Conservation (phyloP, 441 rosid species). For the Euphorbia schlechtendalii region DNA sequence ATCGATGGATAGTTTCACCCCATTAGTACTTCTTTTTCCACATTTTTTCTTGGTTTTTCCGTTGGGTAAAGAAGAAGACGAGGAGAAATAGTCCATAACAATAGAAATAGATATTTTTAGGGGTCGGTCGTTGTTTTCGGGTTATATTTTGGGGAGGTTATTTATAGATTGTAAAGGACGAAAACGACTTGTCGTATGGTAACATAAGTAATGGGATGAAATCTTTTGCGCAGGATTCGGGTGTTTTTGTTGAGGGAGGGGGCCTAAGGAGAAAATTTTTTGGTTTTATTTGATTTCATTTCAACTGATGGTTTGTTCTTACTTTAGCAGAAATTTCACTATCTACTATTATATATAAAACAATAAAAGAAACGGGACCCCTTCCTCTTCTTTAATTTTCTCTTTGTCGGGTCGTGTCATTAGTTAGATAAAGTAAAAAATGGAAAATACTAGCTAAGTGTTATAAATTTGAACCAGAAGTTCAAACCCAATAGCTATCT, state of each 20-base stretch:
- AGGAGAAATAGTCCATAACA: constrained; percentile 30
- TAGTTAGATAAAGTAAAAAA: too few species aligned
- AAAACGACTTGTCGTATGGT: constrained; percentile 26
- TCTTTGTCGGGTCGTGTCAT: too few species aligned
- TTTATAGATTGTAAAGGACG: constrained; percentile 1
- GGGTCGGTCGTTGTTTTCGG: too few species aligned
- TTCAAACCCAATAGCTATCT: too few species aligned
- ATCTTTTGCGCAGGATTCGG: constrained; percentile 51
- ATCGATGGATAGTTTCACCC: constrained; percentile 58
- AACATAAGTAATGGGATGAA: constrained; percentile 27
- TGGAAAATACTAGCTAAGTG: too few species aligned
- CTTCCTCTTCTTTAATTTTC: too few species aligned
- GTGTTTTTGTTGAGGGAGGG: constrained; percentile 23
- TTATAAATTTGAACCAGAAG: too few species aligned
- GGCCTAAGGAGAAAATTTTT: constrained; percentile 20
- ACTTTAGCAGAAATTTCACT: constrained; percentile 11
- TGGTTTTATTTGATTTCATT: background rate
- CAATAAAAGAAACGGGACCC: background rate
- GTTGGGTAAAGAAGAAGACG: constrained; percentile 26
- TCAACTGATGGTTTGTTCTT: constrained; percentile 4
- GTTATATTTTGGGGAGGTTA: too few species aligned
- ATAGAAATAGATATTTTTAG: background rate
- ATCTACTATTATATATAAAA: background rate
- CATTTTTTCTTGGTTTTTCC: constrained; percentile 24
- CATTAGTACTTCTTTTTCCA: constrained; percentile 18